Base-by-base conservation (phyloP, 2,329 filamentous ascomycete genomes). In the Botrytis paeoniae region DNA sequence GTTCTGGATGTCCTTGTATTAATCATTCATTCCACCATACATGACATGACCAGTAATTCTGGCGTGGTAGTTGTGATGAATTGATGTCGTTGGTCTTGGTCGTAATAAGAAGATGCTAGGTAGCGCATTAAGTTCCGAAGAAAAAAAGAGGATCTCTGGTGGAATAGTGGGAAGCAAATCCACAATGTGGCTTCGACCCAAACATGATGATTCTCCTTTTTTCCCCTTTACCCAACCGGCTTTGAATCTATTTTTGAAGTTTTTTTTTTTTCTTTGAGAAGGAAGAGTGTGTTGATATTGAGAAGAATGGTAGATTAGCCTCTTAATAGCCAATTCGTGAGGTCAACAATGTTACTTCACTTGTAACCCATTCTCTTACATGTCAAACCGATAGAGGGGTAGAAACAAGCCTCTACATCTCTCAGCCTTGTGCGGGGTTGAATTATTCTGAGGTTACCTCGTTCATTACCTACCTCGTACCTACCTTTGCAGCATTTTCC, bases 391-490 rank as follows among this genome's bases (percentile, higher is more conserved):
- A 32, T 45, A 14, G 61, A 64, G 61, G 39, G 61, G 39, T 43
- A 32, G 37, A 43, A 43, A 43, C 25, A 20, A 64, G 61, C 61
- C 39, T 43, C n/a, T 22, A 14, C n/a, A 45, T n/a, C 20, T n/a
- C n/a, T 64, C 61, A 64, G 61, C 61, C 61, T 64, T 39, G 61
- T 64, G 61, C 61, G 61, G 61, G 61, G 61, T 64, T 64, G 18
- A 12, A 32, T 14, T 18, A 29, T 8, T 32, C 18, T 25, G n/a
- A 32, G 39, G 61, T 39, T 41, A 39, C 57, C 57, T 60, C 32
- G 7, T 35, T 35, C 54, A 22, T 37, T 37, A 7, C 20, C 18
- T 32, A 8, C 29, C 3, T 0, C 0, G 9, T n/a, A 51, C 9
- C 22, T 45, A 14, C 22, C 10, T n/a, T n/a, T 25, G 48, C 25